A percentile compares a stretch with the other conserved stretches of the same genome.
phyloP scores from a whole-genome alignment of 1,284 basidiomycete genomes.

The Fomitopsis betulina region DNA sequence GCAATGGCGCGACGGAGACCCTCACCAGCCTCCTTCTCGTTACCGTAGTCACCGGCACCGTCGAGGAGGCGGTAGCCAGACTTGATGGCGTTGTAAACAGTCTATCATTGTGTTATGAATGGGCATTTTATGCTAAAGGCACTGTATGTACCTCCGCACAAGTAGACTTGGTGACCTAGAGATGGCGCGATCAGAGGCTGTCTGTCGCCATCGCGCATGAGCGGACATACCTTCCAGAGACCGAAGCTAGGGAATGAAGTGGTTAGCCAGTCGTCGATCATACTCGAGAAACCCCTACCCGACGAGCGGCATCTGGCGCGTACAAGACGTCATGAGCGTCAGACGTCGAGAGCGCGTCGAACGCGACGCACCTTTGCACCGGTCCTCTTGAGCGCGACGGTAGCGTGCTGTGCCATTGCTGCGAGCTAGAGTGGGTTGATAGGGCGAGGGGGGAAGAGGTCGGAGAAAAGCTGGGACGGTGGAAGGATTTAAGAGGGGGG shows the following conservation, averaged over 20 bases:
- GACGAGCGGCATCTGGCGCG: conserved; percentile 53
- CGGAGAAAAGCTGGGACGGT: neutral
- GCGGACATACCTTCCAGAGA: conserved; percentile 55
- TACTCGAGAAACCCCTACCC: conserved; percentile 37
- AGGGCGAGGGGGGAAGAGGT: conserved; percentile 4
- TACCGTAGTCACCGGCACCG: conserved; percentile 78
- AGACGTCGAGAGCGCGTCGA: neutral
- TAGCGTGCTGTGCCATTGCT: conserved; percentile 35
- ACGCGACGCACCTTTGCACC: conserved; percentile 45
- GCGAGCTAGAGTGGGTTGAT: conserved; percentile 9
- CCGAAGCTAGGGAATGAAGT: conserved; percentile 44
- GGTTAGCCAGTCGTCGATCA: conserved; percentile 7
- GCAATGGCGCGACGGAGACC: conserved; percentile 71
- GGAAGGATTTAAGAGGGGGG: neutral
- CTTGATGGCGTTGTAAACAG: conserved; percentile 69
- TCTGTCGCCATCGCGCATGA: neutral
- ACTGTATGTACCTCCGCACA: conserved; percentile 52
- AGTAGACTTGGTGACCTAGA: conserved; percentile 47
- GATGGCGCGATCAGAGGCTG: neutral
- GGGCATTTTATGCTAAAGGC: neutral
- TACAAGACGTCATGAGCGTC: conserved; percentile 3
- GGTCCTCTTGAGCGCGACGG: conserved; percentile 54
- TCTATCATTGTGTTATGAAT: conserved; percentile 29
- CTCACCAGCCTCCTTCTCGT: conserved; percentile 84
- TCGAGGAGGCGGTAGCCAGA: conserved; percentile 81